phyloP scores from a whole-genome alignment of 2,329 filamentous ascomycete species.

The Ophiostoma montium region DNA sequence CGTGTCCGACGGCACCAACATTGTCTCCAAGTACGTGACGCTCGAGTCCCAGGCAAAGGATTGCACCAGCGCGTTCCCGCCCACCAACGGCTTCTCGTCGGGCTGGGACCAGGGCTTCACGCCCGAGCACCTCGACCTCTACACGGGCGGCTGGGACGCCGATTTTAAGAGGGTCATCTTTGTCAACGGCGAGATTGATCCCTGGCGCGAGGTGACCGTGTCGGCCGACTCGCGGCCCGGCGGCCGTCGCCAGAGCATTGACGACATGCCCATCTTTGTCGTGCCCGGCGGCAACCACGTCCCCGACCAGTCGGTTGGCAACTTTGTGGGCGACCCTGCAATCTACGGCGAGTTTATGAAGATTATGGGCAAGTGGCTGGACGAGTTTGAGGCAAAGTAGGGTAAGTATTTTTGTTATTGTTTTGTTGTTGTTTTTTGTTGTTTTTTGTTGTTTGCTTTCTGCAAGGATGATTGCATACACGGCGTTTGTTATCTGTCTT shows the following conservation, averaged over 20 bases:
- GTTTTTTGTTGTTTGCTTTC: too few species aligned
- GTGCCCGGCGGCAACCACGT: slow-evolving; percentile 27
- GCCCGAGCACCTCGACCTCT: slow-evolving; percentile 22
- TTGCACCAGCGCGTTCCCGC: slow-evolving; percentile 32
- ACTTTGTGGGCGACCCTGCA: background rate
- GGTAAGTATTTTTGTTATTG: too few species aligned
- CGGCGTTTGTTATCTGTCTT: too few species aligned
- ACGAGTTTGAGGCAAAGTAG: too few species aligned
- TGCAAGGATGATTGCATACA: too few species aligned
- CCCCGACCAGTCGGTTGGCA: slow-evolving; percentile 19
- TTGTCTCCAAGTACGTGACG: slow-evolving; percentile 19
- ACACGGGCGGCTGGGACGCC: slow-evolving; percentile 28
- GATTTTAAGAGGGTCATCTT: slow-evolving; percentile 24
- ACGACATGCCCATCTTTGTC: slow-evolving; percentile 21
- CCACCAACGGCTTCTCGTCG: slow-evolving; percentile 18
- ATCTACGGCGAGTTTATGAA: too few species aligned
- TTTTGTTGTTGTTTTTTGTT: too few species aligned
- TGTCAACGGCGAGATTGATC: slow-evolving; percentile 27
- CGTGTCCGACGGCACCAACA: slow-evolving; percentile 19
- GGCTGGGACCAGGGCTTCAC: slow-evolving; percentile 21
- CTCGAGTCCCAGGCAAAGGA: too few species aligned
- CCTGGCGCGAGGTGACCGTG: slow-evolving; percentile 26
- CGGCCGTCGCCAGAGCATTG: slow-evolving; percentile 21
- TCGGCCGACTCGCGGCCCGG: slow-evolving; percentile 24
- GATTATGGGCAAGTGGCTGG: too few species aligned